These are phyloP conservation scores for Eimeria falciformis DNA, from an alignment of 169 alveolate genomes.

Conservation along the genomic window DNA sequence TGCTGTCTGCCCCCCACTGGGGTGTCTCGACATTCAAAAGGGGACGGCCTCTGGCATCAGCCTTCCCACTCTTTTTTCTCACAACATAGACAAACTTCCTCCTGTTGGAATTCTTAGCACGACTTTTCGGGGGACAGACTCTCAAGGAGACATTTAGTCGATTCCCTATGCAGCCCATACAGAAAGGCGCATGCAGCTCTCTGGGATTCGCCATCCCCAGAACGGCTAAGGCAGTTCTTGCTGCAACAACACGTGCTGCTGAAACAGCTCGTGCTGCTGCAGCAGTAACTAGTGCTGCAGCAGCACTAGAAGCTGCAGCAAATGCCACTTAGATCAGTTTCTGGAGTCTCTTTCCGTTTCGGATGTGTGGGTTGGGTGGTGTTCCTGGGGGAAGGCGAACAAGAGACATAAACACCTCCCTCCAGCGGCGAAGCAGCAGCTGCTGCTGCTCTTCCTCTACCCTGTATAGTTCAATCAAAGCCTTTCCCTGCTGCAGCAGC, in stretches of 20 bases:
- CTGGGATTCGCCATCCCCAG: no score
- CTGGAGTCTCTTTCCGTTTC: slow-evolving; percentile 53
- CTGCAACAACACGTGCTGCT: background rate
- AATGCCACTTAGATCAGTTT: background rate
- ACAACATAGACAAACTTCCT: no score
- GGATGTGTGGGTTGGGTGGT: slow-evolving; percentile 53
- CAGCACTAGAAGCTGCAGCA: background rate
- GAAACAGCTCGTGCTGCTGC: background rate
- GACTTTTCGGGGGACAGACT: no score
- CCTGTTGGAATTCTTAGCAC: no score
- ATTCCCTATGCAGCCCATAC: no score
- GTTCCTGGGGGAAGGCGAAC: slow-evolving; percentile 46
- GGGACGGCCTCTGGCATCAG: no score
- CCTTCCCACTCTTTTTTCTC: no score
- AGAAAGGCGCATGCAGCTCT: no score
- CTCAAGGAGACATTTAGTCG: no score
- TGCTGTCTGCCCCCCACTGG: no score
- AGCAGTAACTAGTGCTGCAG: background rate
- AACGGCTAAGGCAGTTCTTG: no score
- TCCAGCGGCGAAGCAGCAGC: slow-evolving; percentile 10
- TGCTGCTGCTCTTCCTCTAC: slow-evolving; percentile 56
- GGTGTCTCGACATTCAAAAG: no score
- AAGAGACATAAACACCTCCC: slow-evolving; percentile 26
- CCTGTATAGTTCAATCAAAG: slow-evolving; percentile 4
- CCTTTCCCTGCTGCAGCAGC: slow-evolving; percentile 55